Conservation (phyloP, 306 rosid species). For the Hippophae gyantsensis region DNA sequence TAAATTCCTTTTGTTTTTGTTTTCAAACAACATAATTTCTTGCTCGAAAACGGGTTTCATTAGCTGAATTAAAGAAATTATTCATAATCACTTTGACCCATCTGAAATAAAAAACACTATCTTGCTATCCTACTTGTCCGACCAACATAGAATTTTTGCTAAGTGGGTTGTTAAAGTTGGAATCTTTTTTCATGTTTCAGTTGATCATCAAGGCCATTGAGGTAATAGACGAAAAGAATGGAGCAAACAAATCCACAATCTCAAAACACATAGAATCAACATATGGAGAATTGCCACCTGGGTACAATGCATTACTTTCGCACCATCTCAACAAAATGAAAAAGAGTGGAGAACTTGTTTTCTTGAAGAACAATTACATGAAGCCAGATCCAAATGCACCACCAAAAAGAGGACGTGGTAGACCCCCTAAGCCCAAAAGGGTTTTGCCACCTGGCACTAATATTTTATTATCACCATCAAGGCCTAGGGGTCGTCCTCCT, state of each 20-base stretch:
- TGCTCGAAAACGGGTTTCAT: too few species aligned
- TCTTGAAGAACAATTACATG: conserved; percentile 67
- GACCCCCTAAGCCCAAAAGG: conserved; percentile 56
- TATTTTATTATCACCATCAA: conserved; percentile 14
- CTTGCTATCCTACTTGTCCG: too few species aligned
- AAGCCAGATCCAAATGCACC: conserved; percentile 54
- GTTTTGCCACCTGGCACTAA: conserved; percentile 16
- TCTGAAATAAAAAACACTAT: too few species aligned
- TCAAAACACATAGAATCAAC: conserved; percentile 69
- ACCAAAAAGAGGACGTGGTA: conserved; percentile 67
- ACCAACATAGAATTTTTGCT: neutral
- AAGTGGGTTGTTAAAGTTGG: neutral
- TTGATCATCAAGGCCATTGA: conserved; percentile 65
- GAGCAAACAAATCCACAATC: conserved; percentile 67
- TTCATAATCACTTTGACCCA: too few species aligned
- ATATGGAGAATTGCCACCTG: conserved; percentile 57
- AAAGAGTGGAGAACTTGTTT: conserved; percentile 46
- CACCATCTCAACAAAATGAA: conserved; percentile 60
- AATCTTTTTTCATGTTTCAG: conserved; percentile 22
- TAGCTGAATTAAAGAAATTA: too few species aligned
- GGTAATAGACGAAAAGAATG: conserved; percentile 38
- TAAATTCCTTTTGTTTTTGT: too few species aligned
- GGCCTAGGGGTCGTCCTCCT: conserved; percentile 71
- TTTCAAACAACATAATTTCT: too few species aligned
- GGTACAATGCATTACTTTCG: conserved; percentile 44